phyloP scores from a whole-genome alignment of 2,329 filamentous ascomycete species.

The Pseudogymnoascus sp. region DNA sequence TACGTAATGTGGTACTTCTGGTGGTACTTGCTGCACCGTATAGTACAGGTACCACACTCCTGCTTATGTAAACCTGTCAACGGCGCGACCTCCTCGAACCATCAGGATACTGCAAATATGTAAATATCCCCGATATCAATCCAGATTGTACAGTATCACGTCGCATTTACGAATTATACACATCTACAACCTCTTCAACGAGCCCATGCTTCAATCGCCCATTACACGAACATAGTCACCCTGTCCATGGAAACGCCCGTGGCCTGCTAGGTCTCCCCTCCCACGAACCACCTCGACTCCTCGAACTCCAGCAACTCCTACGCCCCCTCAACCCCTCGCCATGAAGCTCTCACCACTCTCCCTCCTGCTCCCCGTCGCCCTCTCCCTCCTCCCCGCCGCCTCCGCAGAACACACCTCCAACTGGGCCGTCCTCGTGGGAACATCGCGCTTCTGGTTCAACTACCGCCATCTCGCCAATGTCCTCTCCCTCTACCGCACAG shows the following conservation, averaged over 20 bases:
- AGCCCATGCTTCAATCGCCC: neutral
- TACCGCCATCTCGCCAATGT: constrained; percentile 98
- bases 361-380: constrained; percentile 40
- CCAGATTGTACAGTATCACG: neutral
- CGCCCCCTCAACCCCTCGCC: constrained; percentile 10
- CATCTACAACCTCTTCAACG: neutral
- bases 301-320: neutral
- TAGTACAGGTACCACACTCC: neutral
- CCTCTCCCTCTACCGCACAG: constrained; percentile 92
- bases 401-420: constrained; percentile 84
- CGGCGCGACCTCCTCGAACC: neutral
- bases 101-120: neutral
- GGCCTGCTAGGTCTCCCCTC: neutral
- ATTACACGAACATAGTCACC: neutral
- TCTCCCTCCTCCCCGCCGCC: constrained; percentile 33
- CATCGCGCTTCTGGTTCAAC: constrained; percentile 99
- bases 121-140: neutral
- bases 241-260: neutral
- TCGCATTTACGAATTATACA: neutral
- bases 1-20: neutral
- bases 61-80: neutral
- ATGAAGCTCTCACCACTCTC: constrained; percentile 48
- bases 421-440: constrained; percentile 98
- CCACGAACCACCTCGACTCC: neutral
- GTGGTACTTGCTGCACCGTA: neutral